These are phyloP conservation scores for Cercospora sp. DNA, from an alignment of 2,329 filamentous ascomycete species.

Conservation along the genomic window DNA sequence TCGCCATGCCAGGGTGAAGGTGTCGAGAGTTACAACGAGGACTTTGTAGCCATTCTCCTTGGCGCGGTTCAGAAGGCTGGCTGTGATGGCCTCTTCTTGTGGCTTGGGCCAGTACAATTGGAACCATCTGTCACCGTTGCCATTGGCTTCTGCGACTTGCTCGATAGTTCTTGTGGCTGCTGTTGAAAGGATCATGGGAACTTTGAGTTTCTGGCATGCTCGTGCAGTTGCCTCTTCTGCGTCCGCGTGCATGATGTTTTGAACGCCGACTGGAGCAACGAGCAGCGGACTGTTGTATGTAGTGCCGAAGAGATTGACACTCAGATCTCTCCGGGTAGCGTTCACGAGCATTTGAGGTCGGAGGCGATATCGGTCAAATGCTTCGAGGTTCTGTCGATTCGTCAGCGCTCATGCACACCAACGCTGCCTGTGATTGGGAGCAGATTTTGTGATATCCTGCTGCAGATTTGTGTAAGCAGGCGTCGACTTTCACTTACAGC, in stretches of 20 bases:
- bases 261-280: slow-evolving; percentile 69
- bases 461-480: too few species aligned
- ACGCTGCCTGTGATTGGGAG: neutral
- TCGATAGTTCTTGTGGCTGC: slow-evolving; percentile 66
- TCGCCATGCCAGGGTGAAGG: slow-evolving; percentile 68
- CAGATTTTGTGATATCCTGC: too few species aligned
- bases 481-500: slow-evolving; percentile 19
- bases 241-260: slow-evolving; percentile 66
- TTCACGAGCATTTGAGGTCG: slow-evolving; percentile 46
- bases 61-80: slow-evolving; percentile 63
- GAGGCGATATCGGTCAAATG: slow-evolving; percentile 44
- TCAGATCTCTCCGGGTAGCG: slow-evolving; percentile 38
- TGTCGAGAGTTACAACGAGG: slow-evolving; percentile 72
- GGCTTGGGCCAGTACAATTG: slow-evolving; percentile 66
- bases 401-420: neutral
- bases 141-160: slow-evolving; percentile 62
- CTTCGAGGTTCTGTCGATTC: slow-evolving; percentile 37
- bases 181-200: slow-evolving; percentile 69
- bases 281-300: slow-evolving; percentile 56
- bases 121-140: slow-evolving; percentile 46
- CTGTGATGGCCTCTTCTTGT: slow-evolving; percentile 62
- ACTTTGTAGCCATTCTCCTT: slow-evolving; percentile 63
- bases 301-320: slow-evolving; percentile 41
- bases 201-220: slow-evolving; percentile 60
- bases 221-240: slow-evolving; percentile 64